A percentile compares a stretch with the other conserved stretches of the same genome.
Conservation (phyloP, 2,329 filamentous ascomycete species). For the Apiospora marii region DNA sequence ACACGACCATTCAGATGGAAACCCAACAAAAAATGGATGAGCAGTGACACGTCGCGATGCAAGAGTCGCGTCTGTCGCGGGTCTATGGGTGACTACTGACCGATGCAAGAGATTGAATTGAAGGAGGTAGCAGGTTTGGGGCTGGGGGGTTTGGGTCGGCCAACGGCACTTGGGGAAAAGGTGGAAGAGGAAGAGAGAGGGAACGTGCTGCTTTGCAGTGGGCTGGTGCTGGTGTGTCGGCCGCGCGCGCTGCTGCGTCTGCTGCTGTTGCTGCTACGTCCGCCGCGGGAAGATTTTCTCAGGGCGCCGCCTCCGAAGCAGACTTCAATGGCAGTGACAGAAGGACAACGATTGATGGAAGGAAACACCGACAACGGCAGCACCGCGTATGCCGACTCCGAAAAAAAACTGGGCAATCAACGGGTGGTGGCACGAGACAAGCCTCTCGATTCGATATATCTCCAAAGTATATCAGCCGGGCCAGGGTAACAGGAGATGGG, state of each 20-base stretch:
- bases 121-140: constrained; percentile 27
- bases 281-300: constrained; percentile 23
- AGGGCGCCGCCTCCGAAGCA: constrained; percentile 22
- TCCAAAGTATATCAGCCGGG: constrained; percentile 30
- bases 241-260: constrained; percentile 13
- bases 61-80: constrained; percentile 35
- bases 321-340: not conserved
- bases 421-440: constrained; percentile 39
- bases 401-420: constrained; percentile 26
- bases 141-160: constrained; percentile 27
- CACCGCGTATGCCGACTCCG: constrained; percentile 32
- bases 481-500: constrained; percentile 29
- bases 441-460: constrained; percentile 35
- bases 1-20: constrained; percentile 53
- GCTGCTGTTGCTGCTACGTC: constrained; percentile 19
- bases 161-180: constrained; percentile 23
- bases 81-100: constrained; percentile 31
- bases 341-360: constrained; percentile 16
- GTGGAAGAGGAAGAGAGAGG: constrained; percentile 19
- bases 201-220: constrained; percentile 20
- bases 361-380: constrained; percentile 19
- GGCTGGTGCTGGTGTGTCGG: constrained; percentile 22
- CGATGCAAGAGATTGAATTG: constrained; percentile 27
- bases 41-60: constrained; percentile 32
- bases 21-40: constrained; percentile 48